These are phyloP conservation scores for Thamnidium elegans DNA, from an alignment of 192 early-diverging fungal genomes.

Conservation along the genomic window DNA sequence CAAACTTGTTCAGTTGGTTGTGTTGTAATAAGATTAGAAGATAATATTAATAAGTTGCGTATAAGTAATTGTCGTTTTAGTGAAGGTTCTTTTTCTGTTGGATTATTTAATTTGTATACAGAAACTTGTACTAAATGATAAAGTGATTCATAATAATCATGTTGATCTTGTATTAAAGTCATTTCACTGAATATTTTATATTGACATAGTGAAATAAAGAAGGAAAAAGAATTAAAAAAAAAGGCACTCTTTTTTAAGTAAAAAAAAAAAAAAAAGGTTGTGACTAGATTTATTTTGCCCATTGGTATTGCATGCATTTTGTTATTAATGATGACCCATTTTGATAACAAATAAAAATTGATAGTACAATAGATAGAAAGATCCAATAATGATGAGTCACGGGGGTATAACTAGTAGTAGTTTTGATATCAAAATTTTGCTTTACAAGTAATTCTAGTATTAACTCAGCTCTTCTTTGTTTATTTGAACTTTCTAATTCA, in stretches of 20 bases:
- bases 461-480: constrained; percentile 8
- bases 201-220: not conserved
- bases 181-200: not conserved
- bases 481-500: constrained; percentile 7
- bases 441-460: constrained; percentile 8
- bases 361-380: too few relatives aligned
- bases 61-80: constrained; percentile 19
- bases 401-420: too few relatives aligned
- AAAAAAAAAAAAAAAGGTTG: not conserved
- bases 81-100: constrained; percentile 10
- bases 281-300: too few relatives aligned
- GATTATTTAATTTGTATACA: constrained; percentile 9
- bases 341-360: too few relatives aligned
- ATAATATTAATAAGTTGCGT: constrained; percentile 15
- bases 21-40: constrained; percentile 1
- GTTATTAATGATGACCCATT: too few relatives aligned
- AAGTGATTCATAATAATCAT: constrained; percentile 3
- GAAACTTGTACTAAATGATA: constrained; percentile 9
- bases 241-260: not conserved
- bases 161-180: not conserved
- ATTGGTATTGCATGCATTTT: too few relatives aligned
- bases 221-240: not conserved
- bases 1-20: constrained; percentile 20
- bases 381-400: too few relatives aligned
- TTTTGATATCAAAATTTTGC: not conserved